Evolutionary conservation across 179 eudicot genomes (phyloP).

Genomic region (Patellifolia procumbens): DNA sequence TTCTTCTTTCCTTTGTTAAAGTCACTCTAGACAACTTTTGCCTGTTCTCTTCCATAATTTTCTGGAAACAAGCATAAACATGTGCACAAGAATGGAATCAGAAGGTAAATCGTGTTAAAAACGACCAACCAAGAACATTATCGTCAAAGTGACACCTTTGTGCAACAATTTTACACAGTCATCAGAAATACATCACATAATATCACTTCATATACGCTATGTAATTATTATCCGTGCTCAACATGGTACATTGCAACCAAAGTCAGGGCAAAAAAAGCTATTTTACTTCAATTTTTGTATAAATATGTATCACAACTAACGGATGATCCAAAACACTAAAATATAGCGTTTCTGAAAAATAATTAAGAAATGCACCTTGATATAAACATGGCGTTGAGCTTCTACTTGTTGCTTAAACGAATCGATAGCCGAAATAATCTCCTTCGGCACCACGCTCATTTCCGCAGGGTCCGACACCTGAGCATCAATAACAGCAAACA

Average conservation of each 20-base stretch:
- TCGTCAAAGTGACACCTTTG: background rate
- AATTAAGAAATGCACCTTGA: constrained; percentile 52
- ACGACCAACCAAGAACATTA: background rate
- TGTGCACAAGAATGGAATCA: constrained; percentile 2
- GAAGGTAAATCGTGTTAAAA: no score
- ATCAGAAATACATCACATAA: background rate
- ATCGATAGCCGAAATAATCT: constrained; percentile 61
- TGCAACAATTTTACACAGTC: background rate
- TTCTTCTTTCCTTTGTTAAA: constrained; percentile 61
- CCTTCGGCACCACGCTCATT: constrained; percentile 33
- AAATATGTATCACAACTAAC: background rate
- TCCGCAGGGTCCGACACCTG: constrained; percentile 26
- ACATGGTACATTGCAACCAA: background rate
- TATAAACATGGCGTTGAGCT: constrained; percentile 52
- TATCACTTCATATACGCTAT: background rate
- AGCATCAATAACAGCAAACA: background rate
- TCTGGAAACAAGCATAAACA: constrained; percentile 43
- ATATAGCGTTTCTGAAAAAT: background rate
- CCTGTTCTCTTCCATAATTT: constrained; percentile 70
- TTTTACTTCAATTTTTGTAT: background rate
- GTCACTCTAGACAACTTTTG: constrained; percentile 58
- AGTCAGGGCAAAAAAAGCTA: background rate
- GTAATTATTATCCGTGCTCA: background rate
- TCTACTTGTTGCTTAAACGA: constrained; percentile 67
- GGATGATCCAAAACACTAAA: background rate